These are phyloP conservation scores for Hemisphaericaspora xylanilytica DNA, from an alignment of 1,139 yeast genomes.

Conservation along the genomic window DNA sequence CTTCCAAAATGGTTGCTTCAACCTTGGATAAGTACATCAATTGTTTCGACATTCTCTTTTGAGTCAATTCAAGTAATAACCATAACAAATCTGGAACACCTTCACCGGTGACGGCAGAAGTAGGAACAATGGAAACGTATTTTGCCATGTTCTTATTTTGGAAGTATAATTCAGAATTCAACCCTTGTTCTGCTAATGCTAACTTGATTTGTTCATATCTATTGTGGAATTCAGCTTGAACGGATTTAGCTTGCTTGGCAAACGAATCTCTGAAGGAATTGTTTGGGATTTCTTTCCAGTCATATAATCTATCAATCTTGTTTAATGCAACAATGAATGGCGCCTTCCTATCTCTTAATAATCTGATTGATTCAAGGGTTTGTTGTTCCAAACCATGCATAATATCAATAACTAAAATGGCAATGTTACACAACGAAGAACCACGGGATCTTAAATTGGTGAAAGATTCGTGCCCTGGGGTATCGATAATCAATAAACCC, in stretches of 20 bases:
- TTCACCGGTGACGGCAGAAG: conserved; percentile 98
- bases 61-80: conserved; percentile 92
- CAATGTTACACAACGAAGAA: conserved; percentile 97
- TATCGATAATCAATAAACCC: conserved; percentile 92
- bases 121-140: conserved; percentile 94
- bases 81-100: conserved; percentile 99
- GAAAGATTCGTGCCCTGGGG: conserved; percentile 99
- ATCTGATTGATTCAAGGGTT: conserved; percentile 88
- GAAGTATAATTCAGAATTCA: conserved; percentile 94
- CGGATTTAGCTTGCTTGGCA: conserved; percentile 75
- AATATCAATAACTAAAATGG: conserved; percentile 95
- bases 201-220: conserved; percentile 83
- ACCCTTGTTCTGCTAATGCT: conserved; percentile 96
- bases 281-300: conserved; percentile 88
- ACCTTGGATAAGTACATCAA: conserved; percentile 91
- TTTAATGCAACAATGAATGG: conserved; percentile 96
- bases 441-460: conserved; percentile 97
- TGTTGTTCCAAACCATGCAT: conserved; percentile 99
- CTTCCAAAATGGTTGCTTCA: conserved; percentile 96
- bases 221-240: conserved; percentile 87
- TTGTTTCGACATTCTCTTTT: conserved; percentile 98
- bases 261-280: conserved; percentile 95
- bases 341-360: conserved; percentile 94
- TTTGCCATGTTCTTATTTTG: conserved; percentile 91
- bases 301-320: conserved; percentile 95